Conservation (phyloP, 1,284 basidiomycete genomes). For the Malassezia dermatis region DNA sequence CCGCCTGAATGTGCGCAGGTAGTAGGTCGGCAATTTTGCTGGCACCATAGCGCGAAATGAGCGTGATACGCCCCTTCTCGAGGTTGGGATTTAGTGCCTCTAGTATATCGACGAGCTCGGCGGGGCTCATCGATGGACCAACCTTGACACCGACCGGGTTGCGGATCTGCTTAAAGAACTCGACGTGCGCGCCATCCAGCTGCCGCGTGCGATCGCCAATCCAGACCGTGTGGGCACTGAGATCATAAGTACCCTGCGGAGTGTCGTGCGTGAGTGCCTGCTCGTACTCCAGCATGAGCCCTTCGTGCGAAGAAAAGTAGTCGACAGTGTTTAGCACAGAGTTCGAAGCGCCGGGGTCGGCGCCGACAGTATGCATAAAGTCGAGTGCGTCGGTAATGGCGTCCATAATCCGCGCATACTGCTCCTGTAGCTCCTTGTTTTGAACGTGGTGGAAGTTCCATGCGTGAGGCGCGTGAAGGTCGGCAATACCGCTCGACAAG, state of each 20-base stretch:
- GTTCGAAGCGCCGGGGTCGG: conserved; percentile 51
- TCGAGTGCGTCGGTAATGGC: conserved; percentile 81
- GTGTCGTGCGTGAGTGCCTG: conserved; percentile 69
- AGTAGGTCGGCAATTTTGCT: conserved; percentile 62
- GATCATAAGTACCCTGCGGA: conserved; percentile 57
- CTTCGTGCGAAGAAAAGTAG: conserved; percentile 90
- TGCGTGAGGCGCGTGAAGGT: conserved; percentile 71
- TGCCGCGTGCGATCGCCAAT: conserved; percentile 94
- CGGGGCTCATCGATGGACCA: conserved; percentile 70
- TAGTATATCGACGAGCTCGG: conserved; percentile 70
- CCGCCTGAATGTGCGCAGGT: conserved; percentile 70
- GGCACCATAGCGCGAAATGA: conserved; percentile 89
- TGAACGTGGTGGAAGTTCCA: conserved; percentile 91
- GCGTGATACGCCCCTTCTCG: conserved; percentile 70
- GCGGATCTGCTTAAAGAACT: conserved; percentile 66
- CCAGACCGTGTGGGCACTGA: conserved; percentile 89
- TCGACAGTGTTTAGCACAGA: conserved; percentile 76
- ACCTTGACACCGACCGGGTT: conserved; percentile 97
- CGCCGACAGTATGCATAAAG: conserved; percentile 79
- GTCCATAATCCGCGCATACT: conserved; percentile 75
- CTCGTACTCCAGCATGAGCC: conserved; percentile 84
- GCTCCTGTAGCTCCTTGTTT: conserved; percentile 61
- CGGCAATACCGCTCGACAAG: conserved; percentile 77
- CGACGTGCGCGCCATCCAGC: conserved; percentile 81
- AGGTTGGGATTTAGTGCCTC: conserved; percentile 69